These are phyloP conservation scores for Calocybe gambosa DNA, from an alignment of 1,284 basidiomycete genomes.

Conservation along the genomic window DNA sequence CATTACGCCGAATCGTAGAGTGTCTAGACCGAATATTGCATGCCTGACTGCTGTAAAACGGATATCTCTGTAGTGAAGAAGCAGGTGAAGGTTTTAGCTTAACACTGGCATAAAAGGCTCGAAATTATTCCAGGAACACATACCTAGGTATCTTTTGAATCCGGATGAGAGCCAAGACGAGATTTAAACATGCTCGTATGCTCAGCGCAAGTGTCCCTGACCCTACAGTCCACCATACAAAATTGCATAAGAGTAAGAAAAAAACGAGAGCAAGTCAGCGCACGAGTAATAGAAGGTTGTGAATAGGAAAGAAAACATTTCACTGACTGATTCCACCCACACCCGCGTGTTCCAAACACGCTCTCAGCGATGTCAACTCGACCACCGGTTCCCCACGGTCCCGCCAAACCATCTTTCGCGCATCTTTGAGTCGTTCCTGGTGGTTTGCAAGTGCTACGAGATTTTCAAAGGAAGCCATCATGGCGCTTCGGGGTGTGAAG, in stretches of 20 bases:
- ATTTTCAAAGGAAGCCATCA: slow-evolving; percentile 73
- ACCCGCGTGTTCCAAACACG: slow-evolving; percentile 70
- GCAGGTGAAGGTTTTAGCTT: neutral
- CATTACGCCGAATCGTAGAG: slow-evolving; percentile 81
- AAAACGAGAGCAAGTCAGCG: neutral
- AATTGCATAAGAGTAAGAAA: neutral
- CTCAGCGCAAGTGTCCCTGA: slow-evolving; percentile 74
- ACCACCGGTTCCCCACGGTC: slow-evolving; percentile 72
- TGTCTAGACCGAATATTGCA: slow-evolving; percentile 77
- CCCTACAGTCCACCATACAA: slow-evolving; percentile 40
- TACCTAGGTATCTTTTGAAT: slow-evolving; percentile 61
- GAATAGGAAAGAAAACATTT: neutral
- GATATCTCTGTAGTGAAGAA: slow-evolving; percentile 31
- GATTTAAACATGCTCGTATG: slow-evolving; percentile 75
- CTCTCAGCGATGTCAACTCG: slow-evolving; percentile 61
- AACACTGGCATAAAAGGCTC: neutral
- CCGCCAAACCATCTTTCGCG: slow-evolving; percentile 79
- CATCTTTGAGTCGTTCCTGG: slow-evolving; percentile 63
- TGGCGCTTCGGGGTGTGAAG: slow-evolving; percentile 40
- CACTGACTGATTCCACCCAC: slow-evolving; percentile 74
- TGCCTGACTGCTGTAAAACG: slow-evolving; percentile 61
- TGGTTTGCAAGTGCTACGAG: slow-evolving; percentile 75
- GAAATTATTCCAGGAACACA: slow-evolving; percentile 18
- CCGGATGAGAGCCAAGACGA: slow-evolving; percentile 69
- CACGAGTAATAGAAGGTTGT: neutral